Conservation (phyloP, 2,329 filamentous ascomycete species). For the Phoma sp. region DNA sequence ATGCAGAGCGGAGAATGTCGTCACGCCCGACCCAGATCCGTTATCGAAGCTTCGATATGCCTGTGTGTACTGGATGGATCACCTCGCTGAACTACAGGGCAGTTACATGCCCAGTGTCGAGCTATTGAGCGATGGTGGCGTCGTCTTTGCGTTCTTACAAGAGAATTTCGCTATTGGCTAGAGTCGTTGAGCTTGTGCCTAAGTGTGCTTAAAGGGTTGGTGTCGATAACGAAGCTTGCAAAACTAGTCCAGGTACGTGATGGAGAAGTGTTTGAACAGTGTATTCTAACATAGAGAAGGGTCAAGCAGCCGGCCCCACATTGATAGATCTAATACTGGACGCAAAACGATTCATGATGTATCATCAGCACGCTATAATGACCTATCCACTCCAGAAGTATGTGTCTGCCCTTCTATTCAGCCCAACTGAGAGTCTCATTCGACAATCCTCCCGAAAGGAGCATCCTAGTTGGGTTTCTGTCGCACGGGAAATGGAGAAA, state of each 20-base stretch:
- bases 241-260: slow-evolving; percentile 13
- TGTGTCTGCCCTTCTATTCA: slow-evolving; percentile 19
- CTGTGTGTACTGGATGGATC: slow-evolving; percentile 46
- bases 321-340: slow-evolving; percentile 16
- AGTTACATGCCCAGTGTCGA: slow-evolving; percentile 1
- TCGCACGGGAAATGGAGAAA: too few relatives aligned
- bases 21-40: slow-evolving; percentile 31
- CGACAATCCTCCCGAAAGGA: background rate
- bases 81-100: slow-evolving; percentile 32
- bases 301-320: background rate
- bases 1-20: slow-evolving; percentile 25
- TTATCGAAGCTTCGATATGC: slow-evolving; percentile 32
- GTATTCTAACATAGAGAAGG: slow-evolving; percentile 18
- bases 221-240: slow-evolving; percentile 19
- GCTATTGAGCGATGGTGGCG: background rate
- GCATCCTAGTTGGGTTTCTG: too few relatives aligned
- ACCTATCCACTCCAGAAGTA: slow-evolving; percentile 26
- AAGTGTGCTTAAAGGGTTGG: slow-evolving; percentile 21
- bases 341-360: slow-evolving; percentile 26
- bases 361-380: slow-evolving; percentile 20
- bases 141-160: too few relatives aligned
- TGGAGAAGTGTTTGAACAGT: too few relatives aligned
- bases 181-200: slow-evolving; percentile 25
- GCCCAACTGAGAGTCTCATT: slow-evolving; percentile 11
- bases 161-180: slow-evolving; percentile 15